Evolutionary conservation across 305 asterid species (phyloP).

Genomic region (Fraxinus sp.): DNA sequence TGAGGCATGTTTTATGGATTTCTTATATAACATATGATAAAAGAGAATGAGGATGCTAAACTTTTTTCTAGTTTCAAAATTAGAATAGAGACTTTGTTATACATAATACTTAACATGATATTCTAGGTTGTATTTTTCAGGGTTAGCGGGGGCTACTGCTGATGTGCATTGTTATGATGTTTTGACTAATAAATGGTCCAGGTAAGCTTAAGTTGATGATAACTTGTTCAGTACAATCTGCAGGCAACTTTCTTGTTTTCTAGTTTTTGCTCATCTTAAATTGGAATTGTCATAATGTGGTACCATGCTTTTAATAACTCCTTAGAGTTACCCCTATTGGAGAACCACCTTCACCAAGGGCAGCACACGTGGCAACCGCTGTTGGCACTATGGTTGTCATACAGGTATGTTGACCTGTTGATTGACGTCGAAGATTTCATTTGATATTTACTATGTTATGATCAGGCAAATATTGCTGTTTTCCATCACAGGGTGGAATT

Average conservation of each 20-base stretch:
- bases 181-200: constrained; percentile 88
- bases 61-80: constrained; percentile 5
- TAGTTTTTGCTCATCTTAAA: constrained; percentile 19
- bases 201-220: constrained; percentile 45
- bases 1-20: neutral
- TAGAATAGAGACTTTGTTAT: neutral
- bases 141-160: constrained; percentile 99
- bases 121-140: constrained; percentile 50
- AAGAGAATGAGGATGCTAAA: neutral
- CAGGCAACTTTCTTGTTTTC: neutral
- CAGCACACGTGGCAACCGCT: constrained; percentile 98
- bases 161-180: constrained; percentile 95
- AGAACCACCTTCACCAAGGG: constrained; percentile 99
- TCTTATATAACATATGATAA: neutral
- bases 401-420: constrained; percentile 57
- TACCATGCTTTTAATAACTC: constrained; percentile 19
- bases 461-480: constrained; percentile 19
- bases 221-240: neutral
- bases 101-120: constrained; percentile 20
- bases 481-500: constrained; percentile 79
- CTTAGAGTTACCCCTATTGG: constrained; percentile 89
- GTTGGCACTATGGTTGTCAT: constrained; percentile 98
- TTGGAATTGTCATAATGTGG: constrained; percentile 12
- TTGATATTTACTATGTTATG: constrained; percentile 3
- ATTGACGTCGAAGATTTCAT: constrained; percentile 11